Percentiles rank a stretch among this genome's conserved stretches.
Conservation (phyloP, 2,329 filamentous ascomycete species). For the Alternaria rosae region DNA sequence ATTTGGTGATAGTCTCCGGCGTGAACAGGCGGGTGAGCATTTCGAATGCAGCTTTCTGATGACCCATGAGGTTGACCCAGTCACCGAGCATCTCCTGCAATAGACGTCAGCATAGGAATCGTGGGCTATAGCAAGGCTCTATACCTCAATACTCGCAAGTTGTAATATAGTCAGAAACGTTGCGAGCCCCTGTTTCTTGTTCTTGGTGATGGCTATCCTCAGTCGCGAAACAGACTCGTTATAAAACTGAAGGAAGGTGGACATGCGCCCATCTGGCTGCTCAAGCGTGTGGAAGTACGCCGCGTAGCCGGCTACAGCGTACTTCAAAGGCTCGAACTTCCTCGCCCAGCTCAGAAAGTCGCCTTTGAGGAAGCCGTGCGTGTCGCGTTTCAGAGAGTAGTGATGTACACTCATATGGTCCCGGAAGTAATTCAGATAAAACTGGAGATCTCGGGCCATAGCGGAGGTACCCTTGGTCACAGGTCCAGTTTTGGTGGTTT, state of each 20-base stretch:
- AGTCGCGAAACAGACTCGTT: slow-evolving; percentile 84
- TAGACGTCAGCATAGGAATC: slow-evolving; percentile 13
- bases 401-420: slow-evolving; percentile 82
- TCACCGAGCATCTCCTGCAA: slow-evolving; percentile 89
- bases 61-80: slow-evolving; percentile 91
- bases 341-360: slow-evolving; percentile 76
- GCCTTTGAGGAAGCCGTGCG: slow-evolving; percentile 74
- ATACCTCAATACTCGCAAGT: slow-evolving; percentile 90
- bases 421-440: slow-evolving; percentile 79
- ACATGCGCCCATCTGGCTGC: slow-evolving; percentile 74
- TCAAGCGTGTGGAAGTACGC: slow-evolving; percentile 83
- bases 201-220: slow-evolving; percentile 72
- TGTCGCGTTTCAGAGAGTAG: slow-evolving; percentile 78
- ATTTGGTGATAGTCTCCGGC: slow-evolving; percentile 75
- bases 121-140: slow-evolving; percentile 22
- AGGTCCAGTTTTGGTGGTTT: slow-evolving; percentile 28
- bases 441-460: slow-evolving; percentile 73
- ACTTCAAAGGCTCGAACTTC: slow-evolving; percentile 80
- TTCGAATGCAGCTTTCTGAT: slow-evolving; percentile 87
- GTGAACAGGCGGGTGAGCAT: slow-evolving; percentile 81
- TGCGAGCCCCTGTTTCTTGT: slow-evolving; percentile 73
- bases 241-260: slow-evolving; percentile 87
- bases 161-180: slow-evolving; percentile 89
- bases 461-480: slow-evolving; percentile 19
- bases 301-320: slow-evolving; percentile 86